Evolutionary conservation across 2,329 filamentous ascomycete genomes (phyloP), one percentile per base, ranked within the genome.

Genomic region (Sporothrix luriei): DNA sequence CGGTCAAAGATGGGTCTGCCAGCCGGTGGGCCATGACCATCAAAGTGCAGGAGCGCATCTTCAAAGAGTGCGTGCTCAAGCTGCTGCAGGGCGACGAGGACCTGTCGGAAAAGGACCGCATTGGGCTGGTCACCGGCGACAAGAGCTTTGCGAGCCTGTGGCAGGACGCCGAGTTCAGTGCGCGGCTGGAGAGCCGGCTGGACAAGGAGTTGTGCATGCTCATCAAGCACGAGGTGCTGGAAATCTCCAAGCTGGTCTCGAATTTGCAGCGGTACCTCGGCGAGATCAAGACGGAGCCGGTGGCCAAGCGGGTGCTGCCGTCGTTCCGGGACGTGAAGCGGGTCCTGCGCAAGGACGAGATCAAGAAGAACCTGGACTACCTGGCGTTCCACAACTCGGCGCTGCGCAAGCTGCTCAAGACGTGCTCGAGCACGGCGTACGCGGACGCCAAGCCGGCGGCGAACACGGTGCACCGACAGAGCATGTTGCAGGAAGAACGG

Each of bases 31-130:
- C 51, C 1, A 62, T 72, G 71, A 71, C 55, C 16, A 73, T 73
- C 65, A 66, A 69, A 33, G 72, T 72, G 9, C 72, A 73, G 38
- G 66, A 73, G 61, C 68, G 61, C 14, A 73, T 73, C 9, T 72
- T 73, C 68, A 72, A 73, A 48, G 71, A 72, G n/a, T 55, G 62
- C 16, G 69, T 72, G 26, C 46, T 70, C 55, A 72, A 70, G 19
- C 68, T 73, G 0, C 52, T 73, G 29, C 71, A 71, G 29, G 70
- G 71, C 2, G 71, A 73, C 24, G 72, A 73, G 33, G 69, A 71
- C 11, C 61, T 73, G 13, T 69, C 72, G 5, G 71, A 71, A 46
- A 70, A 69, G 66, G 72, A 73, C 33, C 72, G 72, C 1, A 7
- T 38, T 19, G 71, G 71, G 2, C 72, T 73, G 2, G 38, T 72